A percentile compares a stretch with the other conserved stretches of the same genome.
phyloP scores from a whole-genome alignment of 2,329 filamentous ascomycete species.

The Aspergillus ibericus region DNA sequence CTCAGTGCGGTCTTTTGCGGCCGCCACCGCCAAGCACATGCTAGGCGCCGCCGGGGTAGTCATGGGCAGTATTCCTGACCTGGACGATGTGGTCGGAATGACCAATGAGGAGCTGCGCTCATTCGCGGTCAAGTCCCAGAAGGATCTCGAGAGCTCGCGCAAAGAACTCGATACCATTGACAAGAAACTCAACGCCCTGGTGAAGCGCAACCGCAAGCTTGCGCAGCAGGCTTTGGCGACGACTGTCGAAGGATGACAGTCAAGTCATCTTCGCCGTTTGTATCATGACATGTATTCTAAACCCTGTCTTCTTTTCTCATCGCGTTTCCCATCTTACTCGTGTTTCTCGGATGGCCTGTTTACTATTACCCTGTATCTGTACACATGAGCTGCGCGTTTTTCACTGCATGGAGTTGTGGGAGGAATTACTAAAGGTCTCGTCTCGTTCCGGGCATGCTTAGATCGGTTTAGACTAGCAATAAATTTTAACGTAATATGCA shows the following conservation, averaged over 20 bases:
- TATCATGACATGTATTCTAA: background rate
- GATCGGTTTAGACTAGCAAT: no score
- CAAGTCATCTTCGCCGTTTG: background rate
- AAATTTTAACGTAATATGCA: no score
- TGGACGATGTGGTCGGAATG: conserved; percentile 45
- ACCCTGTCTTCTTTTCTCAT: background rate
- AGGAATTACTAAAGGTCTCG: background rate
- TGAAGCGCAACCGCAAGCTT: conserved; percentile 46
- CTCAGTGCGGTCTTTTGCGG: conserved; percentile 37
- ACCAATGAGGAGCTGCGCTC: conserved; percentile 42
- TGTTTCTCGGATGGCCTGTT: background rate
- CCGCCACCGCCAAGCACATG: conserved; percentile 40
- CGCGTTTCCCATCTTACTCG: background rate
- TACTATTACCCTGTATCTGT: background rate
- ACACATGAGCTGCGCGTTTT: background rate
- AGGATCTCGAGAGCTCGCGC: conserved; percentile 71
- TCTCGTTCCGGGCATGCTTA: no score
- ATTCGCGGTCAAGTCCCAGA: conserved; percentile 45
- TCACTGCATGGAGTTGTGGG: background rate
- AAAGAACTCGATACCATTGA: conserved; percentile 60
- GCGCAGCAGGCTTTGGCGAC: conserved; percentile 42
- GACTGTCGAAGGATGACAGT: background rate
- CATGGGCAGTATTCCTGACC: conserved; percentile 32
- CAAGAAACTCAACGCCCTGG: conserved; percentile 43
- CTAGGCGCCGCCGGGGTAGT: conserved; percentile 33